A percentile compares a stretch with the other conserved stretches of the same genome.
These are phyloP conservation scores for Mycena galericulata DNA, from an alignment of 768 basidiomycete species.

Conservation along the genomic window DNA sequence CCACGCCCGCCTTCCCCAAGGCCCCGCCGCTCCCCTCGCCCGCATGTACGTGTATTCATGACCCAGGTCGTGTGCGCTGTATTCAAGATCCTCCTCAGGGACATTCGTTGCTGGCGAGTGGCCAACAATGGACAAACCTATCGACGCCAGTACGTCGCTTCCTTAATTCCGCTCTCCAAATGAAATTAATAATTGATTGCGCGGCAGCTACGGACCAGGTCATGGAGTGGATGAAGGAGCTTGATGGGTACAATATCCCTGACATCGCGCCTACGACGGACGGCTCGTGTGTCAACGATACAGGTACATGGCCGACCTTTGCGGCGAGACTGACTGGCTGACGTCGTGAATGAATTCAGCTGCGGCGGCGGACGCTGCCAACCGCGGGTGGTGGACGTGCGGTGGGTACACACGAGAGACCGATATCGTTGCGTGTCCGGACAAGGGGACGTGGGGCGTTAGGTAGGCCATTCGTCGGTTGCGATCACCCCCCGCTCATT, in stretches of 20 bases:
- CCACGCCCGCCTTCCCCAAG: slow-evolving; percentile 70
- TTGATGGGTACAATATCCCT: slow-evolving; percentile 79
- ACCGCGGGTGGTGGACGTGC: slow-evolving; percentile 93
- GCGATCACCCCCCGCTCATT: slow-evolving; percentile 18
- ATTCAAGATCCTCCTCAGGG: slow-evolving; percentile 7
- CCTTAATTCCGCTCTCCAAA: background rate
- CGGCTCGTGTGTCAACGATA: slow-evolving; percentile 74
- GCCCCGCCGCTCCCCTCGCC: slow-evolving; percentile 74
- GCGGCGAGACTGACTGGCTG: slow-evolving; percentile 4
- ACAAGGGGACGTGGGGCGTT: slow-evolving; percentile 81
- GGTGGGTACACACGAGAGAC: slow-evolving; percentile 72
- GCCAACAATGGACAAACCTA: slow-evolving; percentile 29
- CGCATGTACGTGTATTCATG: slow-evolving; percentile 55
- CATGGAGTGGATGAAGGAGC: slow-evolving; percentile 79
- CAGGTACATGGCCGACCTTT: slow-evolving; percentile 1
- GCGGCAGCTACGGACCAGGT: slow-evolving; percentile 65
- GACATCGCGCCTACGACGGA: slow-evolving; percentile 69
- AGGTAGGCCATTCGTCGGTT: slow-evolving; percentile 44
- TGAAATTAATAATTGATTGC: background rate
- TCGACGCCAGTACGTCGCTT: slow-evolving; percentile 14
- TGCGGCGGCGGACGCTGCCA: slow-evolving; percentile 66
- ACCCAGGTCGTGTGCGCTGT: background rate
- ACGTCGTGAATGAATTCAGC: slow-evolving; percentile 37
- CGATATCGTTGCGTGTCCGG: slow-evolving; percentile 77
- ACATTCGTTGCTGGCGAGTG: slow-evolving; percentile 9